Evolutionary conservation across 805 yeast genomes (phyloP), one percentile per base, ranked within the genome.

Genomic region (Saccharomycopsis fodiens): DNA sequence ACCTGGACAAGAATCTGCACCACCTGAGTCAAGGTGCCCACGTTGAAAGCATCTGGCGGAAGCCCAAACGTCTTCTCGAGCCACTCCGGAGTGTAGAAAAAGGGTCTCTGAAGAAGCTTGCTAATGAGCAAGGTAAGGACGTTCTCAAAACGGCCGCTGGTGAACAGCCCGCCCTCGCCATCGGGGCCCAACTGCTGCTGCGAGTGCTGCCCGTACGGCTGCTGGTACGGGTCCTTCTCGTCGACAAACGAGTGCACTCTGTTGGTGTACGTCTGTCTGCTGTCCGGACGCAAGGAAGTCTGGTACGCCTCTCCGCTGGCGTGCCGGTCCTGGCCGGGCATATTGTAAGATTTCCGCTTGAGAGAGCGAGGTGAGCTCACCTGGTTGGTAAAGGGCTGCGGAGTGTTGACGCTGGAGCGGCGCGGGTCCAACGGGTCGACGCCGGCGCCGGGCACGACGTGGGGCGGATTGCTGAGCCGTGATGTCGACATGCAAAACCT

Each of bases 1-100:
- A 51, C 46, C 23, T 51, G 51, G 19, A 42, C 19, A 20, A 39
- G 17, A 15, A 51, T 45, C 36, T 51, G 54, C n/a, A 42, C 19
- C 12, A 48, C 15, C 23, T 51, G 46, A 15, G 41, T 30, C n/a
- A 48, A 35, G 12, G 46, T 23, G 13, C 32, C 31, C 10, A 51
- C 15, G 17, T 46, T 48, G 38, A 51, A 39, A 12, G 46, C 39
- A 41, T 44, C 45, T 5, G 12, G 25, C 1, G 54, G 52, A 34
- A 47, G 32, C 3, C 50, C 52, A 16, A 51, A 46, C 4, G 42
- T 21, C 6, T 17, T 32, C 6, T 17, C 15, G 8, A 48, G 12
- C 2, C 35, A 19, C 23, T 25, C 35, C 4, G 54, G 54, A 10
- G 44, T 27, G 4, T 7, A 13, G 38, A 51, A 42, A 15, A 51